Base-by-base conservation (phyloP, 352 stramenopile genomes). In the Phytophthora pinifolia region DNA sequence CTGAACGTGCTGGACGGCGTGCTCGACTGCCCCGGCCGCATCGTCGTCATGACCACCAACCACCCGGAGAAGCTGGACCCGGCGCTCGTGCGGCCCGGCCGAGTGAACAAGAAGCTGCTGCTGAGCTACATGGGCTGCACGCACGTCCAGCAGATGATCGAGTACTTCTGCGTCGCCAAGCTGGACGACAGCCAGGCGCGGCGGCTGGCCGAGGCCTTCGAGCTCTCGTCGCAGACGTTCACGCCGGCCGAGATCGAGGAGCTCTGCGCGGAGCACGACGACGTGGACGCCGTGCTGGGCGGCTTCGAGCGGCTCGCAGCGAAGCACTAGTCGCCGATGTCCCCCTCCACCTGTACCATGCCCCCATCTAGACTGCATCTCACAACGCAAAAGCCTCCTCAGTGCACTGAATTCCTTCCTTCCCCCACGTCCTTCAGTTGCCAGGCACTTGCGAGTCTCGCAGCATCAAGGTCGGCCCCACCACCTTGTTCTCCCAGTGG, bases 1-100 rank as follows among this genome's bases (percentile, higher is more conserved):
- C 60, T 97, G 1, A 96, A 97, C 45, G 86, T 93, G 0, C 63
- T 97, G 6, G 90, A 97, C 62, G 90, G 91, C 9, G 80, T 97
- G 1, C 88, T 96, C 30, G 88, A 97, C 54, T 88, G 71, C 15
- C 83, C 86, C 20, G 87, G 81, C 4, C 79, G 88, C 33, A 97
- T 98, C 49, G 70, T 97, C 0, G 87, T 98, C 65, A 96, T 97
- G 82, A 96, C 91, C 12, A 95, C 85, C 13, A 98, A 98, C 67
- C 88, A 97, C 58, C 89, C 88, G 4, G 91, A 98, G 62, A 90
- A 86, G 52, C 78, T 98, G 25, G 91, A 98, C 60, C 78, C 85
- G 5, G 91, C 91, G 10, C 77, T 98, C 6, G 84, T 98, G 9
- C 81, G 91, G 9, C 91, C 91, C 1, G 91, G 91, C 2, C 82